Percentiles rank a stretch among this genome's conserved stretches.
phyloP scores from a whole-genome alignment of 2,329 filamentous ascomycete genomes.

The Fusarium sp. region DNA sequence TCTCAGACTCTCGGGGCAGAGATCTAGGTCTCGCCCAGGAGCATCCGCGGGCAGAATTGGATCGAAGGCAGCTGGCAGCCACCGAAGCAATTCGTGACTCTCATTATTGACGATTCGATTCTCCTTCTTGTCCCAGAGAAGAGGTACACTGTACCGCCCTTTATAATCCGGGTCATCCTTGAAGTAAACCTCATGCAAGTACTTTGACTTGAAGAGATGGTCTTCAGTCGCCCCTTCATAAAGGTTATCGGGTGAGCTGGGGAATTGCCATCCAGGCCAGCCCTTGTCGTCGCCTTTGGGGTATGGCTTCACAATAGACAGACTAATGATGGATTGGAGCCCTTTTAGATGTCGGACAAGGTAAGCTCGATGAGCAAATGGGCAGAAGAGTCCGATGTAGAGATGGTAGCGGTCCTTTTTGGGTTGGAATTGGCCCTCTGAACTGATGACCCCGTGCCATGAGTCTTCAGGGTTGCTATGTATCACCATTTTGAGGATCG shows the following conservation, averaged over 20 bases:
- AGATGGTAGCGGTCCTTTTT: slow-evolving; percentile 71
- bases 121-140: slow-evolving; percentile 76
- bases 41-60: slow-evolving; percentile 60
- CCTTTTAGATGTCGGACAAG: slow-evolving; percentile 81
- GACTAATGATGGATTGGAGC: slow-evolving; percentile 75
- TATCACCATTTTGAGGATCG: slow-evolving; percentile 24
- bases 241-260: slow-evolving; percentile 60
- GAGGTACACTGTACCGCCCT: slow-evolving; percentile 80
- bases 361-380: slow-evolving; percentile 78
- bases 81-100: slow-evolving; percentile 84
- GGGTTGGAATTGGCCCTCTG: slow-evolving; percentile 62
- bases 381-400: slow-evolving; percentile 72
- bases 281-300: slow-evolving; percentile 74
- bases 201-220: slow-evolving; percentile 73
- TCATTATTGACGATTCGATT: slow-evolving; percentile 85
- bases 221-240: slow-evolving; percentile 73
- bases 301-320: slow-evolving; percentile 73
- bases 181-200: slow-evolving; percentile 79
- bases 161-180: slow-evolving; percentile 74
- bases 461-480: slow-evolving; percentile 42
- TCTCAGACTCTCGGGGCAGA: slow-evolving; percentile 67
- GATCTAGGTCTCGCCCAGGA: slow-evolving; percentile 61
- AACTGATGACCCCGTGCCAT: slow-evolving; percentile 44
- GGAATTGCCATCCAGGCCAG: slow-evolving; percentile 74
- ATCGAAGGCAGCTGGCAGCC: slow-evolving; percentile 84